Conservation (phyloP, 495 filamentous ascomycete species). For the Penicillium malachiteum region DNA sequence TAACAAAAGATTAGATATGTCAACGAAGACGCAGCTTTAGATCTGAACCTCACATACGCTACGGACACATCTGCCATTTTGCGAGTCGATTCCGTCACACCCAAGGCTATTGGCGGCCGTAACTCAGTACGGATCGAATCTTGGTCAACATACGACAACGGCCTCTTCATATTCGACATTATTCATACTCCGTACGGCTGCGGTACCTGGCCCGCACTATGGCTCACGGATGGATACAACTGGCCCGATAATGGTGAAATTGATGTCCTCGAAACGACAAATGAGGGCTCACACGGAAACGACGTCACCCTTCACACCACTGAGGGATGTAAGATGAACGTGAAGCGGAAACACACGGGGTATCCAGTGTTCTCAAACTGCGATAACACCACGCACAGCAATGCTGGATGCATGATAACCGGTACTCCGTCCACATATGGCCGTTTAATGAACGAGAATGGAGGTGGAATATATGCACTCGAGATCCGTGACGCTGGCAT, state of each 20-base stretch:
- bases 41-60: conserved; percentile 53
- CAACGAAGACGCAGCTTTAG: conserved; percentile 24
- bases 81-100: conserved; percentile 49
- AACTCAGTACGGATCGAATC: conserved; percentile 57
- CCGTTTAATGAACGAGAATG: conserved; percentile 39
- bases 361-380: conserved; percentile 29
- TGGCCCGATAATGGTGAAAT: conserved; percentile 60
- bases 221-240: conserved; percentile 58
- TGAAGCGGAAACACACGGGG: conserved; percentile 44
- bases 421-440: conserved; percentile 39
- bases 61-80: conserved; percentile 48
- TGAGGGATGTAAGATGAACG: conserved; percentile 45
- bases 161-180: conserved; percentile 58
- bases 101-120: conserved; percentile 43
- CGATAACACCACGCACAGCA: conserved; percentile 33
- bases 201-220: conserved; percentile 59
- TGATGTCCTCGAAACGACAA: conserved; percentile 48
- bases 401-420: conserved; percentile 47
- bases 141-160: conserved; percentile 46
- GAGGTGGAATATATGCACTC: conserved; percentile 52
- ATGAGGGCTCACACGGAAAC: conserved; percentile 45
- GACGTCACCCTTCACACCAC: conserved; percentile 48
- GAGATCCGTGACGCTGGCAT: conserved; percentile 48
- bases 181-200: conserved; percentile 50
- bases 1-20: conserved; percentile 30